Evolutionary conservation across 148 eudicot species (phyloP).

Genomic region (Euryodendron excelsum): DNA sequence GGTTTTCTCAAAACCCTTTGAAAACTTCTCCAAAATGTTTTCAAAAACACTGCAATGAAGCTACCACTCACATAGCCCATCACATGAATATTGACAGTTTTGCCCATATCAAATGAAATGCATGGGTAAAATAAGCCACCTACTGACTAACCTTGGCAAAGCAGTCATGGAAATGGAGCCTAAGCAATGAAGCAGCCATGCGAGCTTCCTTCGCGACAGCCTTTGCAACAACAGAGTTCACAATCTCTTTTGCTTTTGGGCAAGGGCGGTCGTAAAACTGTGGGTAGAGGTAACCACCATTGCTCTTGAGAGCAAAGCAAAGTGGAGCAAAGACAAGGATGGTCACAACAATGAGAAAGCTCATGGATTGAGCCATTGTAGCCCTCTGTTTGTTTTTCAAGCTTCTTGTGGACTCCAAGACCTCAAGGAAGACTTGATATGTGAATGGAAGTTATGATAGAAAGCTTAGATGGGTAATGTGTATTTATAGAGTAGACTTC

Average conservation of each 20-base stretch:
- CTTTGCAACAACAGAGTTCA: slow-evolving; percentile 57
- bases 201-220: slow-evolving; percentile 67
- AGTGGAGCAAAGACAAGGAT: slow-evolving; percentile 37
- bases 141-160: slow-evolving; percentile 58
- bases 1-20: too few relatives aligned
- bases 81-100: too few relatives aligned
- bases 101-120: too few relatives aligned
- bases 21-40: too few relatives aligned
- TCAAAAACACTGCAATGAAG: too few relatives aligned
- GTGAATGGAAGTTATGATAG: background rate
- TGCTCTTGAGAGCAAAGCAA: slow-evolving; percentile 35
- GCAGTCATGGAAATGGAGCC: slow-evolving; percentile 88
- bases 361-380: slow-evolving; percentile 34
- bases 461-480: background rate
- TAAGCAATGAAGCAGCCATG: slow-evolving; percentile 80
- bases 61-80: too few relatives aligned
- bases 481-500: background rate
- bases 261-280: slow-evolving; percentile 74
- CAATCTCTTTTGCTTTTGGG: slow-evolving; percentile 56
- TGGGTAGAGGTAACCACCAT: slow-evolving; percentile 60
- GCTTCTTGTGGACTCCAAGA: background rate
- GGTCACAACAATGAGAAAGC: slow-evolving; percentile 25
- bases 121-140: too few relatives aligned
- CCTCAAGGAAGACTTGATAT: background rate
- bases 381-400: too few relatives aligned